These are phyloP conservation scores for Paraglomus occultum DNA, from an alignment of 192 early-diverging fungal genomes.

Conservation along the genomic window DNA sequence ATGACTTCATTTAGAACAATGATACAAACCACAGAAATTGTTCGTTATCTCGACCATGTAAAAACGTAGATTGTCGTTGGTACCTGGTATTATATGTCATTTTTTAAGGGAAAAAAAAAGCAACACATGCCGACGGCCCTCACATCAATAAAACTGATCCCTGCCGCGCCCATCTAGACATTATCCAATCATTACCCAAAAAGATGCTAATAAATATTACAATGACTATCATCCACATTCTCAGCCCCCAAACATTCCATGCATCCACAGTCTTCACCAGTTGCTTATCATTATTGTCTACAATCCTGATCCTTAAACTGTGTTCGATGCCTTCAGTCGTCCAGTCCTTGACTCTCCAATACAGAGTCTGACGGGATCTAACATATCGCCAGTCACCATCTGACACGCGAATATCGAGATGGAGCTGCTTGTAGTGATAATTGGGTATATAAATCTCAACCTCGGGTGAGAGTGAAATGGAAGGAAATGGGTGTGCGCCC, in stretches of 20 bases:
- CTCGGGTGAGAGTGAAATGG: slow-evolving; percentile 28
- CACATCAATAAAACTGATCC: too few species aligned
- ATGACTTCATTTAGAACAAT: too few species aligned
- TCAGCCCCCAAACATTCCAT: neutral
- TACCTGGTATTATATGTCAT: too few species aligned
- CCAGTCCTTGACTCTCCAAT: slow-evolving; percentile 46
- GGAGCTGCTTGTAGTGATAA: slow-evolving; percentile 61
- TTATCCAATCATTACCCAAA: too few species aligned
- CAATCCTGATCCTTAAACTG: slow-evolving; percentile 17
- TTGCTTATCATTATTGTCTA: neutral
- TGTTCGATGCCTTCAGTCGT: slow-evolving; percentile 7
- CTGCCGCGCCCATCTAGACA: too few species aligned
- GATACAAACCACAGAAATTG: too few species aligned
- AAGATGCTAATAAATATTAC: neutral
- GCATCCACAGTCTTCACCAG: neutral
- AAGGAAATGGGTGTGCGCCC: slow-evolving; percentile 33
- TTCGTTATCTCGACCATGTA: too few species aligned
- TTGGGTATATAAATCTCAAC: slow-evolving; percentile 74
- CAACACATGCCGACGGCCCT: too few species aligned
- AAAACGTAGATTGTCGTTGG: too few species aligned
- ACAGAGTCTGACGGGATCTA: slow-evolving; percentile 63
- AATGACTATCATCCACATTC: neutral
- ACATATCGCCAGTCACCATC: slow-evolving; percentile 75
- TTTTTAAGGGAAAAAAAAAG: too few species aligned
- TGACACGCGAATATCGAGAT: slow-evolving; percentile 55